A percentile compares a stretch with the other conserved stretches of the same genome.
phyloP scores from a whole-genome alignment of 176 grass and related monocot genomes.

The Eragrostis curvula region DNA sequence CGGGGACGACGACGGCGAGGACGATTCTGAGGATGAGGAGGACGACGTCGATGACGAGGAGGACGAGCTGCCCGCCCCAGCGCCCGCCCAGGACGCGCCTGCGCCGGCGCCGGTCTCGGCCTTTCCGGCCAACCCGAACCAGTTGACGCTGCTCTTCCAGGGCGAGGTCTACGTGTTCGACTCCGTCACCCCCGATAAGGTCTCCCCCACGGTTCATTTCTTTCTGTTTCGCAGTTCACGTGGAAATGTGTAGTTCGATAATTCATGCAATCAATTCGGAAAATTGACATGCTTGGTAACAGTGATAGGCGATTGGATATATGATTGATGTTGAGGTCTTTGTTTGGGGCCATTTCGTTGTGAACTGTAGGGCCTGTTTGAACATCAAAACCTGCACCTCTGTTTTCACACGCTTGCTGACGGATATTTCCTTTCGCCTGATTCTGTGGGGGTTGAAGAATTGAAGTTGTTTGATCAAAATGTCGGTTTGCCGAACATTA shows the following conservation, averaged over 20 bases:
- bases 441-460: not conserved
- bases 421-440: not conserved
- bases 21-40: conserved; percentile 42
- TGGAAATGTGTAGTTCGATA: conserved; percentile 26
- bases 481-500: not conserved
- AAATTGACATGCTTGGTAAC: conserved; percentile 1
- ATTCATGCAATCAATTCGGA: not conserved
- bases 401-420: not conserved
- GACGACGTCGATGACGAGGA: conserved; percentile 30
- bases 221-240: conserved; percentile 2
- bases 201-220: conserved; percentile 3
- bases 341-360: not conserved
- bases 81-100: conserved; percentile 7
- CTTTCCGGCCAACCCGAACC: conserved; percentile 62
- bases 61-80: not conserved
- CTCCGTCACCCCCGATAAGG: conserved; percentile 85
- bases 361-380: not conserved
- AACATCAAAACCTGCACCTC: not conserved
- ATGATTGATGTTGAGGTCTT: conserved; percentile 15
- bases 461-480: not conserved
- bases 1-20: conserved; percentile 24
- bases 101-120: conserved; percentile 47
- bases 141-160: conserved; percentile 94
- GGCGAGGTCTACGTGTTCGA: conserved; percentile 99
- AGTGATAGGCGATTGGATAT: not conserved